Conservation (phyloP, 805 yeast species). For the Pichia sporocuriosa region DNA sequence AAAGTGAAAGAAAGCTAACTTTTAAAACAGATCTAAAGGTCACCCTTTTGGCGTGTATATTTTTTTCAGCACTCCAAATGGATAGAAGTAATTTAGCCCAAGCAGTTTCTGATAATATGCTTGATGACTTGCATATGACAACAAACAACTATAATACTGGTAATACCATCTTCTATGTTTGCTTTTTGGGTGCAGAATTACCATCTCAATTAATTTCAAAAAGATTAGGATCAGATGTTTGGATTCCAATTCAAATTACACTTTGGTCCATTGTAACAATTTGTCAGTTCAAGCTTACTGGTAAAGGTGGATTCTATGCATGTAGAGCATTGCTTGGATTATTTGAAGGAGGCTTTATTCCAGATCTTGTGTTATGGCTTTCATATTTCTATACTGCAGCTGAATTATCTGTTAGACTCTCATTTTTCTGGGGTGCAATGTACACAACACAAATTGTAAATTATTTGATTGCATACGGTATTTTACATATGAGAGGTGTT, state of each 20-base stretch:
- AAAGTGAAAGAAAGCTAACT: constrained; percentile 44
- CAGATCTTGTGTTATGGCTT: constrained; percentile 57
- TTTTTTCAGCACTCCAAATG: constrained; percentile 53
- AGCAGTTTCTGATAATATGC: constrained; percentile 48
- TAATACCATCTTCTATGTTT: constrained; percentile 44
- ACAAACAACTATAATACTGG: constrained; percentile 57
- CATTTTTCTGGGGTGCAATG: constrained; percentile 54
- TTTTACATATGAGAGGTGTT: constrained; percentile 42
- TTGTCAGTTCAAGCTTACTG: constrained; percentile 40
- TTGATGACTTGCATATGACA: constrained; percentile 45
- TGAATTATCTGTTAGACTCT: constrained; percentile 53
- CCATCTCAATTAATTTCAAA: constrained; percentile 63
- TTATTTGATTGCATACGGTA: constrained; percentile 43
- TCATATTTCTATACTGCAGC: constrained; percentile 56
- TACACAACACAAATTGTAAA: constrained; percentile 41
- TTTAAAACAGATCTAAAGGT: constrained; percentile 52
- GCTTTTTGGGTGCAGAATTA: constrained; percentile 51
- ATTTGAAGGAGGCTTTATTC: constrained; percentile 64
- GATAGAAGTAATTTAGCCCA: constrained; percentile 54
- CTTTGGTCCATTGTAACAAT: constrained; percentile 53
- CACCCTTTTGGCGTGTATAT: constrained; percentile 48
- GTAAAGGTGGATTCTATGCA: constrained; percentile 37
- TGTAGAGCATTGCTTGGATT: constrained; percentile 49
- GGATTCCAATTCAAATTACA: constrained; percentile 53
- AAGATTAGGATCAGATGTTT: constrained; percentile 52